Evolutionary conservation across 139 green algal genomes (phyloP).

Genomic region (Nannochloris sp.): DNA sequence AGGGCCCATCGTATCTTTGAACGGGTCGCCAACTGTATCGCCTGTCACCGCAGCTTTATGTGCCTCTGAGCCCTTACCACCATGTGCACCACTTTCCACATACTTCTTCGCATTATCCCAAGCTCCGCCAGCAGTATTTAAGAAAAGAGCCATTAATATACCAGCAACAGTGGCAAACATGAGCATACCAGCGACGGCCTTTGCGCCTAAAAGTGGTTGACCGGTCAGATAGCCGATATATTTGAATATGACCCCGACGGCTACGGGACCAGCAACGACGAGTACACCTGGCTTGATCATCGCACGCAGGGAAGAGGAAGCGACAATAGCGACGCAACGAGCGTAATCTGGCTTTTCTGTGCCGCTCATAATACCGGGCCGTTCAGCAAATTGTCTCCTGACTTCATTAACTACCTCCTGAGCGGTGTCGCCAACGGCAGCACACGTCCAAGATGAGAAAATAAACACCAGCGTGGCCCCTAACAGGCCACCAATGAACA

Average conservation of each 20-base stretch:
- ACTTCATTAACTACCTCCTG: constrained; percentile 53
- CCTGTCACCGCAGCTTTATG: constrained; percentile 56
- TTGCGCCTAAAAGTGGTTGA: constrained; percentile 41
- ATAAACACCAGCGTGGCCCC: constrained; percentile 58
- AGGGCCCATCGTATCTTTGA: constrained; percentile 62
- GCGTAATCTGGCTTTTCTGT: constrained; percentile 43
- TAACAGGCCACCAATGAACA: constrained; percentile 45
- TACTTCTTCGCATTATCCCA: constrained; percentile 76
- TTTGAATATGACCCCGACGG: constrained; percentile 42
- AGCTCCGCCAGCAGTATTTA: constrained; percentile 40
- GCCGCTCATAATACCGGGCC: constrained; percentile 45
- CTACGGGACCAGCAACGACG: constrained; percentile 39
- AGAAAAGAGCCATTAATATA: constrained; percentile 14
- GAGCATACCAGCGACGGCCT: constrained; percentile 39
- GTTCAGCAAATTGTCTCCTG: constrained; percentile 45
- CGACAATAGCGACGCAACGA: constrained; percentile 43
- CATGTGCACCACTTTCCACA: constrained; percentile 45
- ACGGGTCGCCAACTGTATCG: constrained; percentile 59
- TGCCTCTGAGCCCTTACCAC: constrained; percentile 49
- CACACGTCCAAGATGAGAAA: constrained; percentile 41
- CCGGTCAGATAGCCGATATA: constrained; percentile 34
- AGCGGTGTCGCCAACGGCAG: constrained; percentile 47
- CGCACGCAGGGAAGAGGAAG: constrained; percentile 42
- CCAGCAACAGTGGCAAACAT: constrained; percentile 59
- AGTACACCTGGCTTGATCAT: constrained; percentile 60